Conservation (phyloP, 805 yeast species). For the Cyberlindnera xylosilytica region DNA sequence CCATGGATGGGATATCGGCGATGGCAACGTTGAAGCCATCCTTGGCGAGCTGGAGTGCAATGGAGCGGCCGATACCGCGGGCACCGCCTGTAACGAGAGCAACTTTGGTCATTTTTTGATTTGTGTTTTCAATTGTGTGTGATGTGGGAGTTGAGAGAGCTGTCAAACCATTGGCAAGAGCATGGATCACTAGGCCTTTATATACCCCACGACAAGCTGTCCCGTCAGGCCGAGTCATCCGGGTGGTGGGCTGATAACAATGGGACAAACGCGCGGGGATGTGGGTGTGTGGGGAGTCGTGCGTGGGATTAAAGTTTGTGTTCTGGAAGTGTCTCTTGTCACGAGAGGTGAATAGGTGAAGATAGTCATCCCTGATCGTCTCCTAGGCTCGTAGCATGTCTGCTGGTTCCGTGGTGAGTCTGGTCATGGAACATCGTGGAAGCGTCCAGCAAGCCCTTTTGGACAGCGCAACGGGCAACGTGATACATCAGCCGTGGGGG, state of each 20-base stretch:
- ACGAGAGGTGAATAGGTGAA: too few species aligned
- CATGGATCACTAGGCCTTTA: too few species aligned
- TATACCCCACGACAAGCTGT: background rate
- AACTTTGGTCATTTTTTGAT: slow-evolving; percentile 9
- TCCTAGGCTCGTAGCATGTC: too few species aligned
- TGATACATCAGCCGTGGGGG: too few species aligned
- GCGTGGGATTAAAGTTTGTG: too few species aligned
- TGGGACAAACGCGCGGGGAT: background rate
- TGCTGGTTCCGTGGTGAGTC: too few species aligned
- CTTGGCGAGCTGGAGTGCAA: slow-evolving; percentile 70
- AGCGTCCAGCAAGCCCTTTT: too few species aligned
- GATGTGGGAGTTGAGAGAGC: background rate
- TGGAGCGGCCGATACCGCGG: slow-evolving; percentile 87
- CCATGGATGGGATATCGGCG: slow-evolving; percentile 27
- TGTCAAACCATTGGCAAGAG: background rate
- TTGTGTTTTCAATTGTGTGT: background rate
- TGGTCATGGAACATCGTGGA: too few species aligned
- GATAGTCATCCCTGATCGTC: too few species aligned
- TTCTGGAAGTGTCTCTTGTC: too few species aligned
- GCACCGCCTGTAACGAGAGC: slow-evolving; percentile 90
- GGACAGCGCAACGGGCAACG: too few species aligned
- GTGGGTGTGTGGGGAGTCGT: too few species aligned
- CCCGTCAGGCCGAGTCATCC: background rate
- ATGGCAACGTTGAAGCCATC: slow-evolving; percentile 52
- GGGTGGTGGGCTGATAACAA: background rate